These are phyloP conservation scores for Mycena rebaudengoi DNA, from an alignment of 768 basidiomycete genomes.

Conservation along the genomic window DNA sequence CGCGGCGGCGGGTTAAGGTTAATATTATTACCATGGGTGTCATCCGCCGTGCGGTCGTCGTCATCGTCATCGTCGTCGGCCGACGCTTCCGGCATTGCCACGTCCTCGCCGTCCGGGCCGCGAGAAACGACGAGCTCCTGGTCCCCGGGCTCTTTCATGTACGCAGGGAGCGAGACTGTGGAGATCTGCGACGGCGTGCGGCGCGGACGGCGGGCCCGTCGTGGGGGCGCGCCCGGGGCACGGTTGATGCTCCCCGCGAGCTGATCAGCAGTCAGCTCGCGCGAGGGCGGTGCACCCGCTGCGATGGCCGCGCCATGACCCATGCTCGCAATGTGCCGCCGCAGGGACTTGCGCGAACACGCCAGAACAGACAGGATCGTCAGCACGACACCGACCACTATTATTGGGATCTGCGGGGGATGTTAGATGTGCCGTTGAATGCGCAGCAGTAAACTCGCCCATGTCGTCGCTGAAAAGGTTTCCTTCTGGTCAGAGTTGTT, in stretches of 20 bases:
- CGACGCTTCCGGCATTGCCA: constrained; percentile 50
- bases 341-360: constrained; percentile 31
- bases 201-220: constrained; percentile 48
- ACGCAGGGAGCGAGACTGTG: constrained; percentile 77
- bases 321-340: constrained; percentile 15
- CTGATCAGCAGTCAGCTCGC: constrained; percentile 66
- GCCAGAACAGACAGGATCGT: constrained; percentile 26
- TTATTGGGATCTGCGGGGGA: constrained; percentile 38
- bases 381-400: constrained; percentile 41
- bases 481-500: too few species aligned
- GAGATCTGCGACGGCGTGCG: constrained; percentile 85
- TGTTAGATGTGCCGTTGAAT: too few species aligned
- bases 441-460: too few species aligned
- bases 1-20: constrained; percentile 38
- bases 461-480: too few species aligned
- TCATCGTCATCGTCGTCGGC: constrained; percentile 37
- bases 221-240: constrained; percentile 28
- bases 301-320: constrained; percentile 23
- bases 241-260: constrained; percentile 57
- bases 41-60: constrained; percentile 3
- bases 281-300: constrained; percentile 14
- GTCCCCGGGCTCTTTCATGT: constrained; percentile 87
- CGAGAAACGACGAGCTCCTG: constrained; percentile 78
- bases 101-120: constrained; percentile 64
- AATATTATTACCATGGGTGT: constrained; percentile 10